Percentiles rank a stretch among this genome's conserved stretches.
phyloP scores from a whole-genome alignment of 2,329 filamentous ascomycete genomes.

The Cladosporium sp. region DNA sequence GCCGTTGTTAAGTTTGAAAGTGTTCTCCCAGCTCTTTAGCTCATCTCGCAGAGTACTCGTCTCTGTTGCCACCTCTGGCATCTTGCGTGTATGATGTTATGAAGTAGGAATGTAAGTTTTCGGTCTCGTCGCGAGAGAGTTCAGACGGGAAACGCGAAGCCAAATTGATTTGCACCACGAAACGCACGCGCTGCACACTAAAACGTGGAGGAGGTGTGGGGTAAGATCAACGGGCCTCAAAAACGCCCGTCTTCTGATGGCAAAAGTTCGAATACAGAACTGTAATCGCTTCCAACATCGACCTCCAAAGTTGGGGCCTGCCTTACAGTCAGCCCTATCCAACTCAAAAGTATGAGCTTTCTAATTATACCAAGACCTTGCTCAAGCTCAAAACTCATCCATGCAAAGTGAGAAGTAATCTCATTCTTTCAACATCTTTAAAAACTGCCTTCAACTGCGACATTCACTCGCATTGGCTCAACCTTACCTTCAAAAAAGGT shows the following conservation, averaged over 20 bases:
- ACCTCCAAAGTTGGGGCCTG: no score
- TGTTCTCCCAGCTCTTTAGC: slow-evolving; percentile 72
- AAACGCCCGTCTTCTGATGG: background rate
- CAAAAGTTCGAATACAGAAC: background rate
- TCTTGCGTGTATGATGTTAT: background rate
- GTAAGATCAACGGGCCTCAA: background rate
- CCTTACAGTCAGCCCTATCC: background rate
- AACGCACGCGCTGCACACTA: background rate
- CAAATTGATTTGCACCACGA: slow-evolving; percentile 5
- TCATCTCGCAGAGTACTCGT: slow-evolving; percentile 57
- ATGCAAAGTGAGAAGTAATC: background rate
- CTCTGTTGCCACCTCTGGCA: slow-evolving; percentile 1
- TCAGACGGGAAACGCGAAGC: slow-evolving; percentile 2
- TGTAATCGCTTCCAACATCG: no score
- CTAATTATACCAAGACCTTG: background rate
- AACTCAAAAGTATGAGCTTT: background rate
- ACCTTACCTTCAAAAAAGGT: background rate
- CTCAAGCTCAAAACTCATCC: background rate
- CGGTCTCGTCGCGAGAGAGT: background rate
- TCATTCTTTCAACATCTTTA: background rate
- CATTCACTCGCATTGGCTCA: background rate
- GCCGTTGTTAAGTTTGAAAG: slow-evolving; percentile 65
- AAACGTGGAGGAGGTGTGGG: background rate
- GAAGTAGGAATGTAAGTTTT: background rate
- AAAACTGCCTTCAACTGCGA: background rate